Conservation (phyloP, 2,329 filamentous ascomycete genomes). For the Tolypocladium sp. region DNA sequence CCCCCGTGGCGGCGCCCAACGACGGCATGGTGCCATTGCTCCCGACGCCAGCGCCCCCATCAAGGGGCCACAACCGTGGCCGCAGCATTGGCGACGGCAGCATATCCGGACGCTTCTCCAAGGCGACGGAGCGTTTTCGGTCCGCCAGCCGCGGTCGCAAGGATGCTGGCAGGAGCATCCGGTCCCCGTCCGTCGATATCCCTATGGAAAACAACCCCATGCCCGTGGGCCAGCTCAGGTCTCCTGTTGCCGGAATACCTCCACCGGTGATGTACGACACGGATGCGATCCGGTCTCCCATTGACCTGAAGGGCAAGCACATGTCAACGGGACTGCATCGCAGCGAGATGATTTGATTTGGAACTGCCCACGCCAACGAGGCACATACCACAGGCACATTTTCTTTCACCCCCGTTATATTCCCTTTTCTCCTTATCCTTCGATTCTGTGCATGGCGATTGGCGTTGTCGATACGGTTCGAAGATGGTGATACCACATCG, state of each 20-base stretch:
- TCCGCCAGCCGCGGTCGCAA: conserved; percentile 49
- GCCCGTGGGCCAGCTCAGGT: conserved; percentile 17
- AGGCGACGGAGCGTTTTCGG: conserved; percentile 50
- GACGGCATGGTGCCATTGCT: conserved; percentile 36
- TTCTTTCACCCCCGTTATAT: not conserved
- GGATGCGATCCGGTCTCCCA: conserved; percentile 22
- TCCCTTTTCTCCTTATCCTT: not conserved
- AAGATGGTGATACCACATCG: not conserved
- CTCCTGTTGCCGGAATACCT: conserved; percentile 12
- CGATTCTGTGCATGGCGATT: not conserved
- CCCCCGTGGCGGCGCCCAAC: conserved; percentile 23
- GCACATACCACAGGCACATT: not conserved
- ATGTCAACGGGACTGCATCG: conserved; percentile 41
- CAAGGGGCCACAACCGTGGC: conserved; percentile 43
- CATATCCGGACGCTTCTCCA: conserved; percentile 44
- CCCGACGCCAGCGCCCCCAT: conserved; percentile 33
- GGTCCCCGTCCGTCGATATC: conserved; percentile 18
- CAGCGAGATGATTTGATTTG: conserved; percentile 44
- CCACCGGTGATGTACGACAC: conserved; percentile 30
- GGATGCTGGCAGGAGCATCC: conserved; percentile 18
- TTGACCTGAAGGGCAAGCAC: conserved; percentile 24
- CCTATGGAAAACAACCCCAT: conserved; percentile 33
- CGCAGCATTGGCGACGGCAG: conserved; percentile 44
- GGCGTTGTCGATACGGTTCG: not conserved
- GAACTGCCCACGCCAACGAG: not conserved